phyloP scores from a whole-genome alignment of 2,329 filamentous ascomycete species.

The Pyrenochaeta sp. region DNA sequence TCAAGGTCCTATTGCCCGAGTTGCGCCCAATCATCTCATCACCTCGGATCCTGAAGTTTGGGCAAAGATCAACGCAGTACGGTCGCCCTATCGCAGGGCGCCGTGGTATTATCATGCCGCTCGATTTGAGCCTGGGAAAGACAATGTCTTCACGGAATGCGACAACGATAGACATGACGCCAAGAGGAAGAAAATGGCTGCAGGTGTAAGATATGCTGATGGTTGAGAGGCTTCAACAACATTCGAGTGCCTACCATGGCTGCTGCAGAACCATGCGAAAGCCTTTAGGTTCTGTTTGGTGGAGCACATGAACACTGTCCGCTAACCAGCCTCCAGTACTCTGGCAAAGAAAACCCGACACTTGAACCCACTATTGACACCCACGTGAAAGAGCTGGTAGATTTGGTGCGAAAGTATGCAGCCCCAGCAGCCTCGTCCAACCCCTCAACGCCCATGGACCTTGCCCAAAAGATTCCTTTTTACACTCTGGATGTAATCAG shows the following conservation, averaged over 20 bases:
- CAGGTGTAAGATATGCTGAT: slow-evolving; percentile 50
- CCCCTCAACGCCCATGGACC: slow-evolving; percentile 54
- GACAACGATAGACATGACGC: slow-evolving; percentile 59
- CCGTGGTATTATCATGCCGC: slow-evolving; percentile 53
- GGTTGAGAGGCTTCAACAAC: neutral
- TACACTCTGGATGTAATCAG: slow-evolving; percentile 67
- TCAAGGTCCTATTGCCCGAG: slow-evolving; percentile 53
- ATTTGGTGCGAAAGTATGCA: slow-evolving; percentile 60
- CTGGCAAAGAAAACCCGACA: slow-evolving; percentile 62
- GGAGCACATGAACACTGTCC: neutral
- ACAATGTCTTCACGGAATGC: slow-evolving; percentile 64
- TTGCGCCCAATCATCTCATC: slow-evolving; percentile 60
- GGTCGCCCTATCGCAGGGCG: slow-evolving; percentile 52
- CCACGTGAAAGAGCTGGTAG: slow-evolving; percentile 57
- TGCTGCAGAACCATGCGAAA: too few species aligned
- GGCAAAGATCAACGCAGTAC: slow-evolving; percentile 53
- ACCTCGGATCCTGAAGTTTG: slow-evolving; percentile 60
- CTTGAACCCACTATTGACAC: slow-evolving; percentile 61
- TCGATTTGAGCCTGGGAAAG: slow-evolving; percentile 62
- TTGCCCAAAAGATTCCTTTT: slow-evolving; percentile 58
- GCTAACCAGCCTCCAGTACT: slow-evolving; percentile 53
- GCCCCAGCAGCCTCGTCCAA: slow-evolving; percentile 19
- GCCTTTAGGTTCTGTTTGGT: neutral
- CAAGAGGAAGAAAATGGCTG: slow-evolving; percentile 58
- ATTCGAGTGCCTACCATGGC: neutral